A percentile compares a stretch with the other conserved stretches of the same genome.
Conservation (phyloP, 805 yeast species). For the Diddensiella santjacobensis region DNA sequence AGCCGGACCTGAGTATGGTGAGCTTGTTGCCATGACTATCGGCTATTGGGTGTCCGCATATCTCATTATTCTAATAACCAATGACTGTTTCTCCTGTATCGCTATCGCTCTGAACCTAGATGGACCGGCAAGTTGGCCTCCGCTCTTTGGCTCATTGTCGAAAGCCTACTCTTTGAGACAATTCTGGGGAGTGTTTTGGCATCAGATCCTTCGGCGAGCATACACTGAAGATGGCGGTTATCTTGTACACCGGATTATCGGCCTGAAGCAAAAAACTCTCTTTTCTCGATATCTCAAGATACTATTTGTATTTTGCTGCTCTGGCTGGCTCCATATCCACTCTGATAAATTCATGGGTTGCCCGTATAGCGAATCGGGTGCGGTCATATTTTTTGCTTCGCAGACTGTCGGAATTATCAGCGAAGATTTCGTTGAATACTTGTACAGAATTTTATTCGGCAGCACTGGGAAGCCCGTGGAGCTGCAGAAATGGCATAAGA, state of each 20-base stretch:
- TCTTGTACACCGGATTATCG: neutral
- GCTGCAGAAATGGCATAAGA: neutral
- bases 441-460: neutral
- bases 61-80: neutral
- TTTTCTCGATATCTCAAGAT: neutral
- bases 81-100: neutral
- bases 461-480: neutral
- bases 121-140: neutral
- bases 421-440: constrained; percentile 1
- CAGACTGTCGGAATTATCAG: neutral
- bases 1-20: neutral
- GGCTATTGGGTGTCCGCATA: neutral
- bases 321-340: neutral
- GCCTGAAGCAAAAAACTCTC: neutral
- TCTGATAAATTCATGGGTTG: neutral
- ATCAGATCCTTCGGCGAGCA: neutral
- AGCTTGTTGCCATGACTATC: neutral
- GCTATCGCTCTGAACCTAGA: neutral
- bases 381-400: neutral
- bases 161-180: neutral
- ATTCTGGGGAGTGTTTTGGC: constrained; percentile 1
- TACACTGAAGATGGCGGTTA: neutral
- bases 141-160: neutral
- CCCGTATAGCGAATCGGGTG: neutral
- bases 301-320: neutral